Evolutionary conservation across 2,329 filamentous ascomycete species (phyloP), one percentile per base, ranked within the genome.

Genomic region (Epicoccum sorghinum): DNA sequence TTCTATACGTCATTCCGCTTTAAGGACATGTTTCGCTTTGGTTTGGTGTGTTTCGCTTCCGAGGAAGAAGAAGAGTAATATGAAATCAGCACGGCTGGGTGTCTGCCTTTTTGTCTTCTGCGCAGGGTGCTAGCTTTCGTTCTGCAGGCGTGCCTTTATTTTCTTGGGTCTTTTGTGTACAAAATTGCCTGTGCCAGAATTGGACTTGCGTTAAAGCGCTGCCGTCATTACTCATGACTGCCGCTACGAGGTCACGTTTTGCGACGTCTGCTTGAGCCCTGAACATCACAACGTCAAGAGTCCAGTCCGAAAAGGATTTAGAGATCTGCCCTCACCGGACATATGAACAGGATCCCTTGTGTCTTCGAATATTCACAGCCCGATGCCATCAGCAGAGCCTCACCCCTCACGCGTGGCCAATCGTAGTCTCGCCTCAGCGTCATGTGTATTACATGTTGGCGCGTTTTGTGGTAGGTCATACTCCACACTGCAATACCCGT

Each of bases 401-500:
- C 51, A 48, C 45, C 40, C 35, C 45, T 54, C 51, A 29, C 27
- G 50, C 38, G 39, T 48, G 40, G 35, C 51, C 51, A 54, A 54
- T 54, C 35, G 24, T 44, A 7, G 32, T 40, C 33, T 44, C 30
- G 18, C 24, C 12, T 9, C 38, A 18, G 40, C 40, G 32, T 54
- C 51, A 54, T 45, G 45, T 45, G 51, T 48, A 23, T 45, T 23
- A 44, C 39, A 25, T 12, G 35, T 40, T 45, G 44, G 51, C 40
- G 41, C 36, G 36, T n/a, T 36, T 46, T 46, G 38, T 25, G 10
- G 10, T 37, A 40, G 35, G 39, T 54, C 51, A 48, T 30, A 40
- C 45, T 40, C 38, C 40, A 40, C 22, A 53, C 23, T 37, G 24
- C 36, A 45, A 18, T 14, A 57, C 50, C 51, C 38, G 41, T 39